Base-by-base conservation (phyloP, 306 rosid genomes). In the Coriaria nepalensis region DNA sequence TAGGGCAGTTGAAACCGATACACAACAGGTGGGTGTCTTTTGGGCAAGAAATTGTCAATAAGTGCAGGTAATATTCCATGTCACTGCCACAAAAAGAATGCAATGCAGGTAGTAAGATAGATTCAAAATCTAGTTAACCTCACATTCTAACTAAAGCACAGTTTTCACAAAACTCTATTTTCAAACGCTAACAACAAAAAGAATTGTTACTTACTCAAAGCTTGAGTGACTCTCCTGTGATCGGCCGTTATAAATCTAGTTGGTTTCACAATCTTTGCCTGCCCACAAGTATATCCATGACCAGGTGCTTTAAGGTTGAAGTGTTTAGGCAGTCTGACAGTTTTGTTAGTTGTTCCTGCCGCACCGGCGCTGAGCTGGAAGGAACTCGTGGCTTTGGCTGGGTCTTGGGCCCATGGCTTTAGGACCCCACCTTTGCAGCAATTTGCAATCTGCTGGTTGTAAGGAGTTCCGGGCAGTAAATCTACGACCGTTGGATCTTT, bases 1-100 rank as follows among this genome's bases (percentile, higher is more conserved):
- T 85, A 42, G 96, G 98, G 56, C 95, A 90, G 73, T 78, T 78
- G 98, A 90, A 55, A 90, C 92, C 33, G 98, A 90, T 67, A 90
- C 98, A 71, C 98, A 90, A 63, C 98, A 90, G 8, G 81, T 85
- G 32, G 98, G 98, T 33, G 95, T 81, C 93, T 90, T 90, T 60
- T 85, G 95, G 61, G 95, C 95, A 50, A 90, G 72, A 64, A 90
- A 90, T 64, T 90, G 98, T 44, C 95, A 90, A 65, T 85, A 90
- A 2, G 92, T 81, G 81, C 98, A 90, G 35, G 98, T 90, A 67
- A 90, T 20, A 49, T 90, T 90, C 98, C 98, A 90, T 50, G 98
- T 90, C 98, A 90, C 98, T 85, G 87, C 64, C 54, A 75, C 68
- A 65, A 67, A 35, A n/a, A n/a, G n/a, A n/a, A n/a, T n/a, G 45